A percentile compares a stretch with the other conserved stretches of the same genome.
Conservation (phyloP, 164 flowering plant species). For the Vitis vinifera region ASM3070453v1 NC_081809.1:4766501-4767000, state of each 20-base stretch:
- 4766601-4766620: neutral
- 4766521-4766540: neutral
- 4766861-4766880: slow-evolving; percentile 84
- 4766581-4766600: neutral
- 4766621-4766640: neutral
- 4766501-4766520: slow-evolving; percentile 18
- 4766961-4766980: neutral
- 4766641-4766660: slow-evolving; percentile 46
- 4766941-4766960: slow-evolving; percentile 40
- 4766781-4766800: neutral
- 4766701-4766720: slow-evolving; percentile 82
- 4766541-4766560: neutral
- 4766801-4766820: neutral
- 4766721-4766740: slow-evolving; percentile 77
- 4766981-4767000: neutral
- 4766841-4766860: slow-evolving; percentile 62
- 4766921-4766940: slow-evolving; percentile 91
- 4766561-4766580: neutral
- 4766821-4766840: too few relatives aligned
- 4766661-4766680: slow-evolving; percentile 65
- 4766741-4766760: slow-evolving; percentile 93
- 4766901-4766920: slow-evolving; percentile 88
- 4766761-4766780: slow-evolving; percentile 45
- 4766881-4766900: slow-evolving; percentile 90
- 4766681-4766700: slow-evolving; percentile 87